These are phyloP conservation scores for Corymbia citriodora DNA, from an alignment of 441 rosid species.

Conservation along the genomic window DNA sequence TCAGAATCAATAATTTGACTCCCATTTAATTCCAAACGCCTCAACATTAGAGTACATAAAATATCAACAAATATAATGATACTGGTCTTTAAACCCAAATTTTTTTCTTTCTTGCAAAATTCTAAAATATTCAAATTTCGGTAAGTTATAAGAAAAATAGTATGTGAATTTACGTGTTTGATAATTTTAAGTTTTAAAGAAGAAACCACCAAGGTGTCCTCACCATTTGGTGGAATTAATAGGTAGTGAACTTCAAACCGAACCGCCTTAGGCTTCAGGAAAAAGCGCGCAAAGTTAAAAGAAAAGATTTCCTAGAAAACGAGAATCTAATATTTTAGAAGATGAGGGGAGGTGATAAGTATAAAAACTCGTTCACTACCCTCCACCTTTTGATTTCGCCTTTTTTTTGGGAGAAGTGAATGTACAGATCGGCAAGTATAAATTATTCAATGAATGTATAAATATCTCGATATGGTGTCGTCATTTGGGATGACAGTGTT, in stretches of 20 bases:
- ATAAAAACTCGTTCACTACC: not conserved
- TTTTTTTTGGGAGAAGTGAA: not conserved
- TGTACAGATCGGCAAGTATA: not conserved
- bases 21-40: not conserved
- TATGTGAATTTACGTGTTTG: not conserved
- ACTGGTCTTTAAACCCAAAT: not conserved
- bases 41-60: not conserved
- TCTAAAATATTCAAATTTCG: not conserved
- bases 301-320: too few species aligned
- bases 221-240: not conserved
- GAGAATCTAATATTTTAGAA: too few species aligned
- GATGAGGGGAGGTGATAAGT: not conserved
- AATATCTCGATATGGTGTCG: not conserved
- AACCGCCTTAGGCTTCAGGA: not conserved
- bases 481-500: too few species aligned
- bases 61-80: too few species aligned
- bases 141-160: not conserved
- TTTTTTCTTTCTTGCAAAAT: not conserved
- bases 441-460: not conserved
- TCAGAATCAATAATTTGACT: not conserved
- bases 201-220: not conserved
- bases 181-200: not conserved
- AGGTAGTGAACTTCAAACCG: not conserved
- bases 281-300: not conserved
- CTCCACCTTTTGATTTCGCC: not conserved